Base-by-base conservation (phyloP, 768 basidiomycete genomes). In the Tylopilus sp. region DNA sequence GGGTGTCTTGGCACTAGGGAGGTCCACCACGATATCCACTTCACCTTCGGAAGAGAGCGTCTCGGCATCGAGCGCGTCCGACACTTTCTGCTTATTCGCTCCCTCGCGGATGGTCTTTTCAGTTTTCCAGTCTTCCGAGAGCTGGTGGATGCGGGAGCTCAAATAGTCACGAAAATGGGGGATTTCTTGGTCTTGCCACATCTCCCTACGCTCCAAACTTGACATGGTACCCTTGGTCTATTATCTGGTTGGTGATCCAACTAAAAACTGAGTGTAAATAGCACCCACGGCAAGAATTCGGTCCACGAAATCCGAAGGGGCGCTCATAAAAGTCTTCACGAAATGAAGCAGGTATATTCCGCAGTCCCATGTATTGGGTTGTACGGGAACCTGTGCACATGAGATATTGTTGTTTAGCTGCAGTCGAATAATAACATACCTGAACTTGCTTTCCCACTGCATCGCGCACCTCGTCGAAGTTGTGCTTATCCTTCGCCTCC, bases 331-430 rank as follows among this genome's bases (percentile, higher is more conserved):
- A 0, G 80, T 81, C 58, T 83, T 74, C 8, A 85, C 88, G 45
- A 91, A 91, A 62, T 98, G 93, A 11, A 98, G 73, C 12, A 98
- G 76, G 67, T 91, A 99, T 25, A 97, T 66, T 6, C 97, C 97
- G 58, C 97, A 99, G 66, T 98, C 95, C 62, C 85, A 90, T 56
- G 75, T 90, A 64, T 98, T 98, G 15, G 83, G 82, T 64, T 99
- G 97, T 21, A 75, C 73, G 4, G 95, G 95, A 4, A 94, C 91
- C 91, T 95, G 57, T 4, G 38, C 33, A 26, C 15, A 21, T 65
- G 20, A 50, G 30, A 40, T 33, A 39, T 20, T 21, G 25, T 41
- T 28, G 2, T 41, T n/a, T 41, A 22, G 13, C 40, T 31, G 52
- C 21, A 17, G 33, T 42, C 35, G 23, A 36, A 44, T 25, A 26